Conservation (phyloP, 1,284 basidiomycete species). For the Earliella scabrosa region DNA sequence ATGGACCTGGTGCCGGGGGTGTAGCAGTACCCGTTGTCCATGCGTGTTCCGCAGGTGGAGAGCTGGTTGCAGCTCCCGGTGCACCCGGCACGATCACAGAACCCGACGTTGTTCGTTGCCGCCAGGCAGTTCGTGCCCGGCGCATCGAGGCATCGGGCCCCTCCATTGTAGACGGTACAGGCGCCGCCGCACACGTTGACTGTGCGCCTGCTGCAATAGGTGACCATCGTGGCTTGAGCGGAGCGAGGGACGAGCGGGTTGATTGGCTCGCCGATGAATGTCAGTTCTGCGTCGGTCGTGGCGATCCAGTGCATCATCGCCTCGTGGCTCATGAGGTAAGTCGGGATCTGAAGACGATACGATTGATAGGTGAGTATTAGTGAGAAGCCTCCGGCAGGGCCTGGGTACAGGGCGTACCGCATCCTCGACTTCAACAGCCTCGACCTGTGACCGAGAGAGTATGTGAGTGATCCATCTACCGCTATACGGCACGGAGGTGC, state of each 20-base stretch:
- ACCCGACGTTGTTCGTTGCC: neutral
- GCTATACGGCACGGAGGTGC: too few species aligned
- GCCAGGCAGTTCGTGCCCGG: neutral
- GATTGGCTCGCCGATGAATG: neutral
- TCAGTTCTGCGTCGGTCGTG: conserved; percentile 3
- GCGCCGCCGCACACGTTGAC: neutral
- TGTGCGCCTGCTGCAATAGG: neutral
- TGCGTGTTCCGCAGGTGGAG: neutral
- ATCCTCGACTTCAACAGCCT: too few species aligned
- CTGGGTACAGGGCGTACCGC: too few species aligned
- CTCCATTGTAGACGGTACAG: conserved; percentile 2
- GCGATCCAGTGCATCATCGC: conserved; percentile 1
- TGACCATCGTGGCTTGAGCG: neutral
- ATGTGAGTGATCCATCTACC: too few species aligned
- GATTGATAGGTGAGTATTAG: too few species aligned
- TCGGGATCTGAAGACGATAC: too few species aligned
- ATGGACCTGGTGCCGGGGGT: conserved; percentile 3
- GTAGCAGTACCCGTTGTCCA: neutral
- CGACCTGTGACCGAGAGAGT: too few species aligned
- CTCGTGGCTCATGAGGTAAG: neutral
- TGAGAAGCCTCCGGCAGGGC: too few species aligned
- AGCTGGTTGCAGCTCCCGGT: neutral
- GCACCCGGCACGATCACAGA: neutral
- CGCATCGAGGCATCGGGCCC: neutral
- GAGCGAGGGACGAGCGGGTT: neutral